These are phyloP conservation scores for Chlorella sp. DNA, from an alignment of 139 green algal species.

Conservation along the genomic window DNA sequence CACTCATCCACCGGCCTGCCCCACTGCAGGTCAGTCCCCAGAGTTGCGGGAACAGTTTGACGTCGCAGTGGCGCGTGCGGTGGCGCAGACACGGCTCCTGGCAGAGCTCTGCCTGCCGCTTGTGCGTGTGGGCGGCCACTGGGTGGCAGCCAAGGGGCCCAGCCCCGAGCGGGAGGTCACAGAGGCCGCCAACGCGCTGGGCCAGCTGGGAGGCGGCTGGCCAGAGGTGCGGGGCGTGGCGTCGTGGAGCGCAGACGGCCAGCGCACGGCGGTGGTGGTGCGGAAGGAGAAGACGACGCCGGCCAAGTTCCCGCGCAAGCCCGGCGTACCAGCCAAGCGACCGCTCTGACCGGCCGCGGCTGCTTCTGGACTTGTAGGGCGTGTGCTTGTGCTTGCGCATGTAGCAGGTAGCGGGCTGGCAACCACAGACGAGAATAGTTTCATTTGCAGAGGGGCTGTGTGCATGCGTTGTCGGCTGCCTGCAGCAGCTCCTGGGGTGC, in stretches of 20 bases:
- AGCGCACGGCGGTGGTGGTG: constrained; percentile 61
- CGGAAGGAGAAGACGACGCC: constrained; percentile 56
- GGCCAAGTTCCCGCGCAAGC: constrained; percentile 62
- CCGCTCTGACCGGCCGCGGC: constrained; percentile 50
- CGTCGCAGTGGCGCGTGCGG: constrained; percentile 81
- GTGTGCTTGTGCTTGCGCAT: too few species aligned
- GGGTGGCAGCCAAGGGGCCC: constrained; percentile 85
- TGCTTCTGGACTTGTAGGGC: too few species aligned
- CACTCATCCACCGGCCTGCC: neutral
- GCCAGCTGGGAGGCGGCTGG: constrained; percentile 59
- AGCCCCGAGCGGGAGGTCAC: constrained; percentile 66
- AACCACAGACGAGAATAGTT: too few species aligned
- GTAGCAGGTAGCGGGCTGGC: too few species aligned
- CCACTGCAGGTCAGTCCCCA: constrained; percentile 6
- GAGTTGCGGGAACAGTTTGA: constrained; percentile 61
- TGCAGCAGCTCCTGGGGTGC: too few species aligned
- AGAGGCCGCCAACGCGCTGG: constrained; percentile 53
- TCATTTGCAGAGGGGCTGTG: too few species aligned
- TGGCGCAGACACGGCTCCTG: constrained; percentile 82
- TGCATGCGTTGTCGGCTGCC: too few species aligned
- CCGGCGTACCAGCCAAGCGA: constrained; percentile 66
- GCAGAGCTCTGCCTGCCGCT: constrained; percentile 93
- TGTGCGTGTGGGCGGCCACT: constrained; percentile 70
- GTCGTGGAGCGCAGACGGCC: constrained; percentile 42
- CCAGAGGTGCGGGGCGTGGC: constrained; percentile 58